Evolutionary conservation across 1,284 basidiomycete genomes (phyloP).

Genomic region (Vanrija pseudolonga): DNA sequence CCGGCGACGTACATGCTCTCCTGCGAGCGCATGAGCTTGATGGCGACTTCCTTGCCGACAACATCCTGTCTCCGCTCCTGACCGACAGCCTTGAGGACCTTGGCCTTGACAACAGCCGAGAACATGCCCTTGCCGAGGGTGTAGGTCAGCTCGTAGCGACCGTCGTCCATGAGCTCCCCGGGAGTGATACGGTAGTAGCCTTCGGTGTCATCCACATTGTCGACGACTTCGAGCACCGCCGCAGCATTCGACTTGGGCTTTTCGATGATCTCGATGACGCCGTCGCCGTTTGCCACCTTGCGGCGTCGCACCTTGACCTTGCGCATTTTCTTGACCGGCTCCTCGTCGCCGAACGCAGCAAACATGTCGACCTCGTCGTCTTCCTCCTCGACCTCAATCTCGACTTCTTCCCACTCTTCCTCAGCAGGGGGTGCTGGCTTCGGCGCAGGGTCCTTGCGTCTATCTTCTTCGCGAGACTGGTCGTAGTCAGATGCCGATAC

Average conservation of each 20-base stretch:
- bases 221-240: constrained; percentile 29
- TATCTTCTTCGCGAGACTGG: neutral
- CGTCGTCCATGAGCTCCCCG: constrained; percentile 88
- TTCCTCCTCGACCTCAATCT: constrained; percentile 57
- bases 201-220: constrained; percentile 65
- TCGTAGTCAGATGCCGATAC: constrained; percentile 88
- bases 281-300: constrained; percentile 58
- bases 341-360: constrained; percentile 58
- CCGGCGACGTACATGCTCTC: constrained; percentile 98
- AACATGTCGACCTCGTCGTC: constrained; percentile 89
- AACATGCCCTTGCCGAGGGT: constrained; percentile 98
- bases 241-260: constrained; percentile 55
- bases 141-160: constrained; percentile 90
- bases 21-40: constrained; percentile 94
- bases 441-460: neutral
- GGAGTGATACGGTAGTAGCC: constrained; percentile 94
- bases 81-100: constrained; percentile 68
- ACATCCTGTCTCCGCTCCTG: constrained; percentile 53
- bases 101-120: constrained; percentile 88
- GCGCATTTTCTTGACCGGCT: constrained; percentile 56
- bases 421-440: constrained; percentile 5
- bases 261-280: constrained; percentile 73
- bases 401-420: constrained; percentile 55
- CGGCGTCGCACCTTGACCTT: constrained; percentile 52
- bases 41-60: constrained; percentile 78